Evolutionary conservation across 2,329 filamentous ascomycete species (phyloP).

Genomic region (Beauveria asiatica): DNA sequence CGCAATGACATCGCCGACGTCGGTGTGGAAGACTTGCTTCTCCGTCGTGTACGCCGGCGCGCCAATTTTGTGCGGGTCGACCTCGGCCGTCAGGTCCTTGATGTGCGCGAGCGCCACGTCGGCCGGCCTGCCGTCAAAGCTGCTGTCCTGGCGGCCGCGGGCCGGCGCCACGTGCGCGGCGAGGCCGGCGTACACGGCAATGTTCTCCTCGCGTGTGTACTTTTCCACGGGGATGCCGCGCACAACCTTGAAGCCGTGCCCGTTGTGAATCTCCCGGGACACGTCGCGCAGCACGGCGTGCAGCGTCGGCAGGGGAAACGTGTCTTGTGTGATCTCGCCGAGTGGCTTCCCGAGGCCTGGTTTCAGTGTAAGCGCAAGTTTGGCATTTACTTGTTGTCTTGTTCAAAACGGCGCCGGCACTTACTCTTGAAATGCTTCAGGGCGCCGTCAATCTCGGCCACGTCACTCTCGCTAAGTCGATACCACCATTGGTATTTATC

Average conservation of each 20-base stretch:
- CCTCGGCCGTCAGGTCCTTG: constrained; percentile 43
- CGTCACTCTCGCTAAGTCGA: constrained; percentile 34
- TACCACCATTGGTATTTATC: constrained; percentile 46
- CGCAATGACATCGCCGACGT: constrained; percentile 50
- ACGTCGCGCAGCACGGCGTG: constrained; percentile 40
- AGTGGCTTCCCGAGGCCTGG: constrained; percentile 24
- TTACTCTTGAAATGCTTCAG: constrained; percentile 34
- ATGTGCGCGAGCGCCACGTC: constrained; percentile 52
- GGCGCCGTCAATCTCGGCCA: constrained; percentile 40
- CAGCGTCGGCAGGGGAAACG: constrained; percentile 47
- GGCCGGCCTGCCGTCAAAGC: constrained; percentile 34
- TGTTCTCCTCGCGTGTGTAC: constrained; percentile 47
- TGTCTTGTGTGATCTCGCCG: constrained; percentile 37
- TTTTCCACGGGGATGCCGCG: constrained; percentile 46
- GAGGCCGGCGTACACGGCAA: constrained; percentile 52
- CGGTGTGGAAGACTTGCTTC: constrained; percentile 56
- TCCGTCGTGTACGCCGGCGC: constrained; percentile 51
- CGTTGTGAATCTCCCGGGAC: constrained; percentile 46
- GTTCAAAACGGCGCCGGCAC: not conserved
- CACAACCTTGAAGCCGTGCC: constrained; percentile 53
- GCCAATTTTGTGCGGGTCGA: constrained; percentile 35
- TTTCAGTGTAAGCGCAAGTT: not conserved
- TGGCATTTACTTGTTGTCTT: not conserved
- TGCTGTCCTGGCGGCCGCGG: constrained; percentile 44
- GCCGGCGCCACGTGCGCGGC: constrained; percentile 47